A percentile compares a stretch with the other conserved stretches of the same genome.
Conservation (phyloP, 148 eudicot genomes). For the Amaranthus palmeri region DNA sequence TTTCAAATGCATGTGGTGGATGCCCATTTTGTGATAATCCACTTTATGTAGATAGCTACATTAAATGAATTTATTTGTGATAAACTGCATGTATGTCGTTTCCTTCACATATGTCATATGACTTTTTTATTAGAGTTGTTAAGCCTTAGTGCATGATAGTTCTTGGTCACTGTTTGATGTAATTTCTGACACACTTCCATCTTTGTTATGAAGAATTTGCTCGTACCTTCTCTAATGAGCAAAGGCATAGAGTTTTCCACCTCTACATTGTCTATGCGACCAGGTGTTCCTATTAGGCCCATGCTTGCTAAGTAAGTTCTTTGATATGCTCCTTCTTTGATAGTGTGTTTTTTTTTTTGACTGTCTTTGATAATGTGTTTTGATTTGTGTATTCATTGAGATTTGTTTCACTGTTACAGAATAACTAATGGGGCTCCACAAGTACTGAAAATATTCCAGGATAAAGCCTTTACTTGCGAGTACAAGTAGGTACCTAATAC, state of each 20-base stretch:
- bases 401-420: slow-evolving; percentile 31
- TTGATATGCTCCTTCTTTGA: background rate
- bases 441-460: slow-evolving; percentile 63
- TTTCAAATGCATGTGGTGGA: no score
- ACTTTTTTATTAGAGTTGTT: background rate
- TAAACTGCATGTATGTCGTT: background rate
- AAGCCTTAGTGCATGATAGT: background rate
- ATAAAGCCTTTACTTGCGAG: slow-evolving; percentile 88
- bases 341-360: background rate
- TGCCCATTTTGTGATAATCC: no score
- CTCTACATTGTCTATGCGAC: slow-evolving; percentile 67
- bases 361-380: background rate
- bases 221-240: slow-evolving; percentile 81
- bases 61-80: background rate
- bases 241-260: slow-evolving; percentile 75
- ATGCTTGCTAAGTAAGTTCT: slow-evolving; percentile 92
- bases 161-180: background rate
- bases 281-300: slow-evolving; percentile 91
- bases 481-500: slow-evolving; percentile 55
- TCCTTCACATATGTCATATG: background rate
- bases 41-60: background rate
- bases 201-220: slow-evolving; percentile 54
- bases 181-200: slow-evolving; percentile 7
- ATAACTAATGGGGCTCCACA: slow-evolving; percentile 79
- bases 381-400: background rate